These are phyloP conservation scores for Hirschioporus abietinus DNA, from an alignment of 768 basidiomycete species.

Conservation along the genomic window DNA sequence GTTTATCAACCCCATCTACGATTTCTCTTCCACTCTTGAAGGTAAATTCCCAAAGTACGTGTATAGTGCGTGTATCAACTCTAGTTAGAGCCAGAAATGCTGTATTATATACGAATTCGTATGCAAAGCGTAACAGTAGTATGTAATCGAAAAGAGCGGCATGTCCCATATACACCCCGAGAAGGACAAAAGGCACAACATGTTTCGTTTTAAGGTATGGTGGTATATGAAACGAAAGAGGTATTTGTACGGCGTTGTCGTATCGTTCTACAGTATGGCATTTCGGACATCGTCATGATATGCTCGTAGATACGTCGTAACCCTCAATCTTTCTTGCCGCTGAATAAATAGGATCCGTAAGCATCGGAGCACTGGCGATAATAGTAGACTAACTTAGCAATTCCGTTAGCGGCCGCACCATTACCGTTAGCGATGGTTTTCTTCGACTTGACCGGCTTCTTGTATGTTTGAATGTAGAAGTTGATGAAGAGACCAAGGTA, in stretches of 20 bases:
- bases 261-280: not conserved
- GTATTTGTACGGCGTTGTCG: not conserved
- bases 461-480: constrained; percentile 85
- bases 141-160: not conserved
- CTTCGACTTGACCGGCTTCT: constrained; percentile 41
- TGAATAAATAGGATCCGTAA: not conserved
- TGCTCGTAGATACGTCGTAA: not conserved
- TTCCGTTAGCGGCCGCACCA: constrained; percentile 29
- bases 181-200: not conserved
- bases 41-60: not conserved
- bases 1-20: too few relatives aligned
- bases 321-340: constrained; percentile 1
- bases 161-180: not conserved
- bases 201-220: not conserved
- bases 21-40: not conserved
- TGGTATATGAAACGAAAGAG: not conserved
- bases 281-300: not conserved
- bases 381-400: not conserved
- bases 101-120: constrained; percentile 1
- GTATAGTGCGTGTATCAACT: not conserved
- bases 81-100: not conserved
- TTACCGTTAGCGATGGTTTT: constrained; percentile 35
- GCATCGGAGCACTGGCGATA: not conserved
- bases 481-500: constrained; percentile 96
- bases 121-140: not conserved